These are phyloP conservation scores for Starmerella sirachaensis DNA, from an alignment of 805 yeast genomes.

Conservation along the genomic window DNA sequence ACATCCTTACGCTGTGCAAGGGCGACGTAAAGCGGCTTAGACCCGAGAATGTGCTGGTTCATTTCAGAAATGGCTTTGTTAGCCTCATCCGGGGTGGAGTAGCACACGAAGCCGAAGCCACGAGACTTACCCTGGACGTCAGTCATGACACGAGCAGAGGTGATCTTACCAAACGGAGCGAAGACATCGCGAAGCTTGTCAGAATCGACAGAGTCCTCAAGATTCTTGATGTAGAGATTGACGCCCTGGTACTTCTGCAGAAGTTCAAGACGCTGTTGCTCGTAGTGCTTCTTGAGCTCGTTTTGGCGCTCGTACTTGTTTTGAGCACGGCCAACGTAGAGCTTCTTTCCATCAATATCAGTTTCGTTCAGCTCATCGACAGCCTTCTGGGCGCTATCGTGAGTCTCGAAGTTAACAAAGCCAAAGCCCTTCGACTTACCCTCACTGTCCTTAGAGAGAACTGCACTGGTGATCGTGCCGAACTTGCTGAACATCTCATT, in stretches of 20 bases:
- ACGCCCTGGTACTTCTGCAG: constrained; percentile 93
- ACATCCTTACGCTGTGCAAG: constrained; percentile 98
- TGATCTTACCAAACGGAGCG: constrained; percentile 83
- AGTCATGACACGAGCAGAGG: constrained; percentile 92
- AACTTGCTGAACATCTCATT: constrained; percentile 54
- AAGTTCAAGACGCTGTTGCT: constrained; percentile 81
- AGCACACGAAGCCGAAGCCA: constrained; percentile 98
- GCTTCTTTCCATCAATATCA: constrained; percentile 66
- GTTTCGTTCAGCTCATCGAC: constrained; percentile 82
- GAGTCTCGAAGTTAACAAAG: constrained; percentile 80
- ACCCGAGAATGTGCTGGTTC: constrained; percentile 91
- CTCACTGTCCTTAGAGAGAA: constrained; percentile 65
- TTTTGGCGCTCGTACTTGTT: constrained; percentile 96
- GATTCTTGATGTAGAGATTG: constrained; percentile 90
- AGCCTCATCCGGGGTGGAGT: constrained; percentile 96
- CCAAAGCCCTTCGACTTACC: constrained; percentile 94
- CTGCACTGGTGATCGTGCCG: constrained; percentile 77
- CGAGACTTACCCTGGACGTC: constrained; percentile 90
- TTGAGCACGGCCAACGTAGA: constrained; percentile 98
- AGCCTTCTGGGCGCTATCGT: constrained; percentile 80
- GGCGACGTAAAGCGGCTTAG: constrained; percentile 96
- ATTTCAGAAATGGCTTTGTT: constrained; percentile 95
- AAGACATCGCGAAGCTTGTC: constrained; percentile 87
- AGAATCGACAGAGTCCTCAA: constrained; percentile 86
- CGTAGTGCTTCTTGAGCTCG: constrained; percentile 90